Conservation (phyloP, 2,329 filamentous ascomycete species). For the Aspergillaceae sp. region DNA sequence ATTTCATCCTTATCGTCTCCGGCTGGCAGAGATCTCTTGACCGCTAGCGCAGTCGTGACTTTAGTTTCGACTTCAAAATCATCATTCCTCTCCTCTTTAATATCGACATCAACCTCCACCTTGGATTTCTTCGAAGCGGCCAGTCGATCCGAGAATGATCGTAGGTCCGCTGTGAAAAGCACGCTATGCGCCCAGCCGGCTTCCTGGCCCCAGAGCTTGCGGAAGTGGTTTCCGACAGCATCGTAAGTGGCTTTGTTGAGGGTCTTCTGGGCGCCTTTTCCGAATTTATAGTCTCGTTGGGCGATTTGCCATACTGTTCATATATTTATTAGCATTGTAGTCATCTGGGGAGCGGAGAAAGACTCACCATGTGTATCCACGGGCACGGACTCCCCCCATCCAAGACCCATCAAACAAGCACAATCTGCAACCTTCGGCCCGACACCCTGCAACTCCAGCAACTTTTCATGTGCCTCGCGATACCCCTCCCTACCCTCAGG, state of each 20-base stretch:
- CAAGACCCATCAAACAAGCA: constrained; percentile 89
- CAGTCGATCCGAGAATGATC: constrained; percentile 67
- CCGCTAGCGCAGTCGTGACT: constrained; percentile 17
- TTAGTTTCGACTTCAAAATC: constrained; percentile 20
- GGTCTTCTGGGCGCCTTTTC: constrained; percentile 70
- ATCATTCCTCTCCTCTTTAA: constrained; percentile 18
- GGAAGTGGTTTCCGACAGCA: constrained; percentile 82
- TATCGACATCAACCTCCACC: constrained; percentile 12
- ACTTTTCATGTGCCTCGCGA: constrained; percentile 66
- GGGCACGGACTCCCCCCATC: constrained; percentile 90
- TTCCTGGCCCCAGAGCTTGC: constrained; percentile 80
- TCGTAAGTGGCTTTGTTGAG: constrained; percentile 84
- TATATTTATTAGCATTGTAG: no score
- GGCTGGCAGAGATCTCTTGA: constrained; percentile 15
- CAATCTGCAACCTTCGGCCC: constrained; percentile 97
- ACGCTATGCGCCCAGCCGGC: constrained; percentile 98
- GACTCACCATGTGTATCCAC: constrained; percentile 75
- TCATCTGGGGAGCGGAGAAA: background rate
- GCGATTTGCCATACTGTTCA: constrained; percentile 85
- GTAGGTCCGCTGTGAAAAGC: constrained; percentile 86
- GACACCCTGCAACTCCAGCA: constrained; percentile 75
- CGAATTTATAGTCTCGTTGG: constrained; percentile 88
- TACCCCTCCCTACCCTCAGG: constrained; percentile 57
- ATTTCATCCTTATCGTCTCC: constrained; percentile 4
- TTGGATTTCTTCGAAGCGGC: constrained; percentile 32